These are phyloP conservation scores for Puccinia hordei DNA, from an alignment of 1,284 basidiomycete genomes.

Conservation along the genomic window DNA sequence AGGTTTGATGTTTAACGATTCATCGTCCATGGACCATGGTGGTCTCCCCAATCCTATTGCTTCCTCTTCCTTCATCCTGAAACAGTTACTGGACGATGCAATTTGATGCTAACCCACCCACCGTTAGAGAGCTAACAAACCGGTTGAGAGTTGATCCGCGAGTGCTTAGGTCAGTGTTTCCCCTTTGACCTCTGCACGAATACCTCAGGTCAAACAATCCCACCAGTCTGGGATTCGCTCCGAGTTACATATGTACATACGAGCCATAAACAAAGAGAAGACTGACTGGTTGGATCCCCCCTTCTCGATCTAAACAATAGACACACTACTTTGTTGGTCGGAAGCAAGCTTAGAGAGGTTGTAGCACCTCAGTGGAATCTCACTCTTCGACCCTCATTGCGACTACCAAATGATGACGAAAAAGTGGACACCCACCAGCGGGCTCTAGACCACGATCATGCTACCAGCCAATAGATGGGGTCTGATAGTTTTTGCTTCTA, in stretches of 20 bases:
- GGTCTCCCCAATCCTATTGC: neutral
- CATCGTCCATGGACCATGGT: neutral
- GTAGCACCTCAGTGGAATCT: slow-evolving; percentile 31
- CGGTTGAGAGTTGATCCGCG: slow-evolving; percentile 55
- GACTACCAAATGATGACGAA: slow-evolving; percentile 35
- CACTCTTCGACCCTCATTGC: slow-evolving; percentile 36
- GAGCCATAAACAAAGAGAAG: slow-evolving; percentile 19
- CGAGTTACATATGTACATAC: too few species aligned
- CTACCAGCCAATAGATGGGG: slow-evolving; percentile 19
- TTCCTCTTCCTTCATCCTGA: neutral
- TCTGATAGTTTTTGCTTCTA: neutral
- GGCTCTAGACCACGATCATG: slow-evolving; percentile 37
- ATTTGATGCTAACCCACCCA: slow-evolving; percentile 56
- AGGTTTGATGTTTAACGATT: slow-evolving; percentile 1
- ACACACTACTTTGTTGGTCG: slow-evolving; percentile 43
- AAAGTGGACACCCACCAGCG: slow-evolving; percentile 43
- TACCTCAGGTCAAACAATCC: neutral
- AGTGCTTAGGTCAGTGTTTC: slow-evolving; percentile 53
- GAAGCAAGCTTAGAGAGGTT: slow-evolving; percentile 36
- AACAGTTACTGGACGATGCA: slow-evolving; percentile 55
- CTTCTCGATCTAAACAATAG: neutral
- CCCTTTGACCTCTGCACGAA: neutral
- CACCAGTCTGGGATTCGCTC: neutral
- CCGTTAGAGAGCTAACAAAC: slow-evolving; percentile 53
- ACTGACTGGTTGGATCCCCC: neutral